Evolutionary conservation across 495 filamentous ascomycete species (phyloP).

Genomic region (Acidomyces sp.): DNA sequence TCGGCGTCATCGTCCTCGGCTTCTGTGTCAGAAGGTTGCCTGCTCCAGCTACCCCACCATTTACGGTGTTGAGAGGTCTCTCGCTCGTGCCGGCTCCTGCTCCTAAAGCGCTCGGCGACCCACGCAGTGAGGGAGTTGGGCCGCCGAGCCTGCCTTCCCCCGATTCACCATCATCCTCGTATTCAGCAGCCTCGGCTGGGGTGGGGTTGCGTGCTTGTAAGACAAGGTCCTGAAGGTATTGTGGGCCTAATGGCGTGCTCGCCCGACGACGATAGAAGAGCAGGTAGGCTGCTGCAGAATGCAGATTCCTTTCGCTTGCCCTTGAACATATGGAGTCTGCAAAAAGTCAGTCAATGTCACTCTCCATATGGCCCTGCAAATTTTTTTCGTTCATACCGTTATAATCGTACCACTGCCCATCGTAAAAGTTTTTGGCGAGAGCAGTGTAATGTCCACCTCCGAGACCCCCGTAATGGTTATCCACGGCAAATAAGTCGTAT

Average conservation of each 20-base stretch:
- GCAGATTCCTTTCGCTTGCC: slow-evolving; percentile 38
- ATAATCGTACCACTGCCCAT: slow-evolving; percentile 82
- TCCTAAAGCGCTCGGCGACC: slow-evolving; percentile 30
- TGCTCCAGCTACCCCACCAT: slow-evolving; percentile 10
- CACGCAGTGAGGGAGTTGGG: slow-evolving; percentile 19
- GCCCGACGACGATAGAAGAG: slow-evolving; percentile 91
- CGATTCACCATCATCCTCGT: slow-evolving; percentile 15
- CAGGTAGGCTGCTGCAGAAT: slow-evolving; percentile 69
- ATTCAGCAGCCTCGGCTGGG: slow-evolving; percentile 24
- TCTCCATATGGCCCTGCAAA: slow-evolving; percentile 3
- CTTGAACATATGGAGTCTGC: slow-evolving; percentile 55
- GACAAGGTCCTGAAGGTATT: slow-evolving; percentile 54
- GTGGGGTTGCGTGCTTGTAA: slow-evolving; percentile 40
- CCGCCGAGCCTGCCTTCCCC: slow-evolving; percentile 23
- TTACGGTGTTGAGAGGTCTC: slow-evolving; percentile 7
- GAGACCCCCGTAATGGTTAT: slow-evolving; percentile 86
- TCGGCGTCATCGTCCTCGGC: slow-evolving; percentile 9
- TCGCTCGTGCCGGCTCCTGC: slow-evolving; percentile 23
- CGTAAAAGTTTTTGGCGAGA: slow-evolving; percentile 77
- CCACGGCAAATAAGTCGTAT: slow-evolving; percentile 88
- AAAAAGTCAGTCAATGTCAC: slow-evolving; percentile 9
- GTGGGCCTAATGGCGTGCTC: slow-evolving; percentile 58
- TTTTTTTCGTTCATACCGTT: slow-evolving; percentile 57
- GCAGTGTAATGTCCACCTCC: slow-evolving; percentile 94
- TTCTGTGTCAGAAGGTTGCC: slow-evolving; percentile 13